These are phyloP conservation scores for Skeletonema marinoi DNA, from an alignment of 108 stramenopile species.

Conservation along the genomic window DNA sequence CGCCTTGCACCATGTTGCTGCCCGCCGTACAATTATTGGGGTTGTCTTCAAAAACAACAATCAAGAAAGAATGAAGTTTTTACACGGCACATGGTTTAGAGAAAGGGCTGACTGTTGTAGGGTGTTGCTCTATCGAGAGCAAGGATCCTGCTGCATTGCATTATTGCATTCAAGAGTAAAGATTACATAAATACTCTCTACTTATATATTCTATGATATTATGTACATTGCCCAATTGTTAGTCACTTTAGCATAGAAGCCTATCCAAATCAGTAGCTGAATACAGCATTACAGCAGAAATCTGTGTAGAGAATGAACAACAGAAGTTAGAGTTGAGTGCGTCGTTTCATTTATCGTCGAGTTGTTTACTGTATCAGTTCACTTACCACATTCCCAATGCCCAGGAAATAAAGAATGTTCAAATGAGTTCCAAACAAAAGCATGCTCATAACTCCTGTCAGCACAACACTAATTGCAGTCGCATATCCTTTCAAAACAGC, in stretches of 20 bases:
- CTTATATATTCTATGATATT: too few species aligned
- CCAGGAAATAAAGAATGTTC: conserved; percentile 47
- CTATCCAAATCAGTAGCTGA: conserved; percentile 41
- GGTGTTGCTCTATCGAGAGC: too few species aligned
- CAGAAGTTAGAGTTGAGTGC: not conserved
- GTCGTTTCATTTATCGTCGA: not conserved
- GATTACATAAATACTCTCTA: too few species aligned
- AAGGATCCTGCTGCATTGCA: too few species aligned
- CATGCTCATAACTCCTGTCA: conserved; percentile 80
- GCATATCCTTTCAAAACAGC: conserved; percentile 95
- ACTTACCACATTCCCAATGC: conserved; percentile 53
- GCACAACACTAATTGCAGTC: conserved; percentile 87
- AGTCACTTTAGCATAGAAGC: conserved; percentile 17
- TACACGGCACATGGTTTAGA: too few species aligned
- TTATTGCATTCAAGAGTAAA: not conserved
- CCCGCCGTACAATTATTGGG: too few species aligned
- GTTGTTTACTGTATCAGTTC: not conserved
- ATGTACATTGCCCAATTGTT: too few species aligned
- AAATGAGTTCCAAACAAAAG: conserved; percentile 51
- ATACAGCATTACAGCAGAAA: conserved; percentile 34
- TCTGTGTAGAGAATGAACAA: not conserved
- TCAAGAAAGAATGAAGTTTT: too few species aligned
- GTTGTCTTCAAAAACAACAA: too few species aligned
- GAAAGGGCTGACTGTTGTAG: too few species aligned
- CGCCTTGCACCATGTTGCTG: conserved; percentile 72